These are phyloP conservation scores for Dichomitus squalens DNA, from an alignment of 1,284 basidiomycete species.

Conservation along the genomic window DNA sequence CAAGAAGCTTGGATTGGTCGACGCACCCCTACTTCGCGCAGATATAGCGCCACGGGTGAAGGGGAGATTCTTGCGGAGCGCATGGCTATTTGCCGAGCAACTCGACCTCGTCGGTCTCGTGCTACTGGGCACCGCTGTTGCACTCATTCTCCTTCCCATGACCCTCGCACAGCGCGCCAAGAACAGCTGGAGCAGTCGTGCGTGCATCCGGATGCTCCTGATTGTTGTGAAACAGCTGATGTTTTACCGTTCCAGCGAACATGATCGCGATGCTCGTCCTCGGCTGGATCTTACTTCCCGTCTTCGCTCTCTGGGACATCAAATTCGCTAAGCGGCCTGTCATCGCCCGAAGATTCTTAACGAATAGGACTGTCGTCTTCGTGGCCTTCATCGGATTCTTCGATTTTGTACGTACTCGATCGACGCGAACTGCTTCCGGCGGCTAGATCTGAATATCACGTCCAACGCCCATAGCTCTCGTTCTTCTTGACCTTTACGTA, in stretches of 20 bases:
- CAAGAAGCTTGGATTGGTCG: slow-evolving; percentile 49
- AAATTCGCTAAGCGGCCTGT: slow-evolving; percentile 53
- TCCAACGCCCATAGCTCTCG: slow-evolving; percentile 45
- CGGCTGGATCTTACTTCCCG: slow-evolving; percentile 47
- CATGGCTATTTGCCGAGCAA: slow-evolving; percentile 42
- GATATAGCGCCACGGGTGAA: slow-evolving; percentile 13
- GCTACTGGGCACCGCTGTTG: slow-evolving; percentile 53
- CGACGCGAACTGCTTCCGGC: not conserved
- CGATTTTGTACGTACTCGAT: slow-evolving; percentile 55
- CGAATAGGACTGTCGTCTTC: slow-evolving; percentile 60
- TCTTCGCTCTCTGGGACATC: slow-evolving; percentile 53
- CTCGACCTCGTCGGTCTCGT: slow-evolving; percentile 66
- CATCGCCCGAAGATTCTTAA: slow-evolving; percentile 56
- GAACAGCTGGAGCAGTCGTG: slow-evolving; percentile 38
- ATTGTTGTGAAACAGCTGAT: not conserved
- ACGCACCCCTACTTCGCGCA: slow-evolving; percentile 12
- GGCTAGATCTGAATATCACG: not conserved
- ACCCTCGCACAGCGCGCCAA: slow-evolving; percentile 47
- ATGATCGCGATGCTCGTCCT: slow-evolving; percentile 58
- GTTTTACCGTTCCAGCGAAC: slow-evolving; percentile 37
- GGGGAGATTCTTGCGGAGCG: slow-evolving; percentile 20
- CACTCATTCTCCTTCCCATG: slow-evolving; percentile 60
- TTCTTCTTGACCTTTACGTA: slow-evolving; percentile 66
- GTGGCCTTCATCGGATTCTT: slow-evolving; percentile 70
- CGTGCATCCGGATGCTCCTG: not conserved